Conservation (phyloP, 129 eudicot species). For the Calendula officinalis region DNA sequence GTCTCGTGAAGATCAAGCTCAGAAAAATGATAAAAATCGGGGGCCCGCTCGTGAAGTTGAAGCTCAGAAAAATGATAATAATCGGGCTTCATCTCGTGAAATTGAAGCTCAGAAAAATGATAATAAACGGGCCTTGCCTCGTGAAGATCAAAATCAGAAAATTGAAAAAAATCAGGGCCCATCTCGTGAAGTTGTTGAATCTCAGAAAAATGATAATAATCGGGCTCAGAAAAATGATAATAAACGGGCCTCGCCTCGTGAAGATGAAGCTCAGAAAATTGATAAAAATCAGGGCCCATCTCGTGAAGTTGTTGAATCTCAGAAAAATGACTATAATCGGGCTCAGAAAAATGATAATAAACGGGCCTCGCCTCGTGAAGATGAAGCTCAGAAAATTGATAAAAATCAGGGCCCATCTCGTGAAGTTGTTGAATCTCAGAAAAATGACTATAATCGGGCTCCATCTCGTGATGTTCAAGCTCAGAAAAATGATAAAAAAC, state of each 20-base stretch:
- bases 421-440: no score
- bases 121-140: background rate
- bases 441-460: background rate
- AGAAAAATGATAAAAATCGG: background rate
- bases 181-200: background rate
- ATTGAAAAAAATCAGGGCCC: background rate
- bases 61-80: constrained; percentile 12
- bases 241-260: background rate
- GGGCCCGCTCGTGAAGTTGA: background rate
- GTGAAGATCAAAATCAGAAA: constrained; percentile 15
- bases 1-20: no score
- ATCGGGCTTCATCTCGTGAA: background rate
- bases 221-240: background rate
- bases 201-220: background rate
- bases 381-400: constrained; percentile 11
- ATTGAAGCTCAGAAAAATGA: constrained; percentile 4
- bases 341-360: background rate
- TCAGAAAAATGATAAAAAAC: background rate
- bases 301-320: background rate
- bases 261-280: no score
- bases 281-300: background rate
- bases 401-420: background rate
- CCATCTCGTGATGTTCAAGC: background rate
- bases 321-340: background rate
- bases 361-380: background rate